Conservation (phyloP, 306 rosid species). For the Quercus wislizeni region DNA sequence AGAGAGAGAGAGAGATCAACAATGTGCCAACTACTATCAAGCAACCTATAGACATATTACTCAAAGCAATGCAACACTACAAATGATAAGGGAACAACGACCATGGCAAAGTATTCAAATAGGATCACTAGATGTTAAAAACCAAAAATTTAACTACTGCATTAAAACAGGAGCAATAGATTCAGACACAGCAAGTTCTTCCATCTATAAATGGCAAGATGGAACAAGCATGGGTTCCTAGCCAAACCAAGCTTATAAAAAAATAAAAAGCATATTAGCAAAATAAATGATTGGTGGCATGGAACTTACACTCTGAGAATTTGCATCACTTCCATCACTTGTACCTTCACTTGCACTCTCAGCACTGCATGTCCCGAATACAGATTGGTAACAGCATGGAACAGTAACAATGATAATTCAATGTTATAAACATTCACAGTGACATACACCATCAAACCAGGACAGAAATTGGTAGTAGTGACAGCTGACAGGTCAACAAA, state of each 20-base stretch:
- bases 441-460: background rate
- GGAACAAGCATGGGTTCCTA: background rate
- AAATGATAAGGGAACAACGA: background rate
- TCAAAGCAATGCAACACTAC: background rate
- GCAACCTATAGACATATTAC: background rate
- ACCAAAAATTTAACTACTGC: background rate
- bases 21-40: background rate
- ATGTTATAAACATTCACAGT: conserved; percentile 2
- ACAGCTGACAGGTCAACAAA: background rate
- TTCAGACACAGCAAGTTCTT: background rate
- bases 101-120: background rate
- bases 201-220: background rate
- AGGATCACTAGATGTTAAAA: background rate
- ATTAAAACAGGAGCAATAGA: background rate
- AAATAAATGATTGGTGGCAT: conserved; percentile 5
- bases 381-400: conserved; percentile 9
- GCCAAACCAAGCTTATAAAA: background rate
- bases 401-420: conserved; percentile 18
- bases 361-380: conserved; percentile 66
- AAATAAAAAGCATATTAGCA: conserved; percentile 10
- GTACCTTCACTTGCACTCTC: conserved; percentile 92
- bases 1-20: background rate
- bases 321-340: conserved; percentile 93
- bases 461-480: background rate
- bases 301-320: conserved; percentile 87